A percentile compares a stretch with the other conserved stretches of the same genome.
Conservation (phyloP, 306 rosid species). For the Cicer chorassanicum region DNA sequence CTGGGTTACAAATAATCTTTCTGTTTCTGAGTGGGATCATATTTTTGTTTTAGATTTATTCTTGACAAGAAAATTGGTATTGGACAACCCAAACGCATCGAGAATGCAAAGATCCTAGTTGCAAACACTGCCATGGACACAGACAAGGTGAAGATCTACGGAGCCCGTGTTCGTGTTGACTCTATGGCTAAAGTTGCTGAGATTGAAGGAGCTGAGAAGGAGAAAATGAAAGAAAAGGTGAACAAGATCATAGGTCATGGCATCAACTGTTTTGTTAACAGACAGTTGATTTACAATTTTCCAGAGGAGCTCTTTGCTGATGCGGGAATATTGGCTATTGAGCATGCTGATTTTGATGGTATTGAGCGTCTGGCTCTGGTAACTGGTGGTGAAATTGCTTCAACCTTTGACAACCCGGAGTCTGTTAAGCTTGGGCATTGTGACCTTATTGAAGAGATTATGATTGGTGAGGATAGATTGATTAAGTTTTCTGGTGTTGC, state of each 20-base stretch:
- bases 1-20: constrained; percentile 7
- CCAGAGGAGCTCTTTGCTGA: constrained; percentile 99
- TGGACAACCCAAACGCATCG: constrained; percentile 96
- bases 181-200: constrained; percentile 96
- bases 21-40: constrained; percentile 46
- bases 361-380: constrained; percentile 94
- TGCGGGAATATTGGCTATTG: constrained; percentile 94
- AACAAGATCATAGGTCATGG: constrained; percentile 94
- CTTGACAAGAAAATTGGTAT: constrained; percentile 96
- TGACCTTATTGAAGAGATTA: constrained; percentile 91
- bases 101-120: constrained; percentile 84
- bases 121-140: constrained; percentile 98
- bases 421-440: constrained; percentile 95
- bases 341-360: constrained; percentile 99
- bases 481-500: constrained; percentile 96
- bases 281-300: constrained; percentile 95
- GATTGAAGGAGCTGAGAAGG: constrained; percentile 95
- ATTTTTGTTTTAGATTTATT: constrained; percentile 69
- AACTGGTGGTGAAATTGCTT: constrained; percentile 98
- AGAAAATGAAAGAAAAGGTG: constrained; percentile 95
- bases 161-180: constrained; percentile 95
- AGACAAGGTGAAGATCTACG: constrained; percentile 91
- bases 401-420: constrained; percentile 95
- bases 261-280: constrained; percentile 90
- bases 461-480: constrained; percentile 96